Evolutionary conservation across 2,329 filamentous ascomycete species (phyloP).

Genomic region (Aspergillus nomiae): DNA sequence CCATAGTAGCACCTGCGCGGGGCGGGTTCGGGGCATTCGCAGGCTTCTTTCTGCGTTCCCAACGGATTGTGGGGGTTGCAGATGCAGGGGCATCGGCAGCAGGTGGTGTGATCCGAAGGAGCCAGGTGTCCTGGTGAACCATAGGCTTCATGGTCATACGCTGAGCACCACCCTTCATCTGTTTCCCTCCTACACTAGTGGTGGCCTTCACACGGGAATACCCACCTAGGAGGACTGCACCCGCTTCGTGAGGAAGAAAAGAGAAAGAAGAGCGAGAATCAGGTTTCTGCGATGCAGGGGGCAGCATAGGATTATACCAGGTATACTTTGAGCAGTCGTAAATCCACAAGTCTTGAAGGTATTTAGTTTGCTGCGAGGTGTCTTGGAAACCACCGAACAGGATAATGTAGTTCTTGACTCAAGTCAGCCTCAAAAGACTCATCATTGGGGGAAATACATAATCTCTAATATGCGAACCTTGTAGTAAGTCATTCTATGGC

Average conservation of each 20-base stretch:
- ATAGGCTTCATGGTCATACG: constrained; percentile 80
- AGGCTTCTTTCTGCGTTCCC: constrained; percentile 92
- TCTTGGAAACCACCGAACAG: constrained; percentile 97
- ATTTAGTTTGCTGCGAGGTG: constrained; percentile 91
- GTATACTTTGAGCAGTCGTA: constrained; percentile 87
- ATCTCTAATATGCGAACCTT: constrained; percentile 53
- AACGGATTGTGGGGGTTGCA: constrained; percentile 72
- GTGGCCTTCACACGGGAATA: constrained; percentile 88
- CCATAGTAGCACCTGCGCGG: constrained; percentile 89
- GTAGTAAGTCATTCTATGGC: constrained; percentile 94
- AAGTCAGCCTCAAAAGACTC: constrained; percentile 2
- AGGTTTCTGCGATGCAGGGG: constrained; percentile 80
- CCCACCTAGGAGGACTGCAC: constrained; percentile 87
- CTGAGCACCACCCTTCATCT: constrained; percentile 61
- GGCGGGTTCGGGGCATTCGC: constrained; percentile 83
- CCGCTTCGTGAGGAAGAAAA: constrained; percentile 84
- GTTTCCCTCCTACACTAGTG: constrained; percentile 56
- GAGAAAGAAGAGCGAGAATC: constrained; percentile 91
- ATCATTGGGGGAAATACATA: background rate
- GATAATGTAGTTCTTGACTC: constrained; percentile 75
- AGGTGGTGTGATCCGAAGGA: constrained; percentile 77
- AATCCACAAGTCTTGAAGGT: constrained; percentile 90
- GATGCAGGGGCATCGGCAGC: constrained; percentile 65
- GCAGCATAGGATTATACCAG: constrained; percentile 77
- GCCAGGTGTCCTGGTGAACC: constrained; percentile 94